Percentiles rank a stretch among this genome's conserved stretches.
These are phyloP conservation scores for Bryum argenteum DNA, from an alignment of 225 moss, liverwort and hornwort species.

Conservation along the genomic window DNA sequence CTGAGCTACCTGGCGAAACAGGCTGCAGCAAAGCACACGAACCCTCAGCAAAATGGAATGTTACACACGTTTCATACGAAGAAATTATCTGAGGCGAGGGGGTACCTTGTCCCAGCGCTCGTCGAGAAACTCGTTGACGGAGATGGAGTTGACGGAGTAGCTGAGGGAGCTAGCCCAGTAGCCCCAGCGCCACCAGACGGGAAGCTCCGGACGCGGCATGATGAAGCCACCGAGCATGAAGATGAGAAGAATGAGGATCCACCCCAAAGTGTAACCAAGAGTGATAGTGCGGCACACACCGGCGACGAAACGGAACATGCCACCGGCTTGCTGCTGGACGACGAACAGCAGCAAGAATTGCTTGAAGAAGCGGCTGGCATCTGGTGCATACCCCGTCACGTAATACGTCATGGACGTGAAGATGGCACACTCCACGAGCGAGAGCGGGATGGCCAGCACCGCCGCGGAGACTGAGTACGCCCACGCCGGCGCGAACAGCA, in stretches of 20 bases:
- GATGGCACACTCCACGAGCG: constrained; percentile 46
- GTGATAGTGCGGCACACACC: constrained; percentile 57
- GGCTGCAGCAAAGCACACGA: constrained; percentile 29
- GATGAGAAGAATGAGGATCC: constrained; percentile 42
- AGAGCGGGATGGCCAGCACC: constrained; percentile 64
- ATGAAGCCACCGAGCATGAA: constrained; percentile 69
- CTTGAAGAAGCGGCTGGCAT: constrained; percentile 61
- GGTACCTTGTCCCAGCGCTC: constrained; percentile 63
- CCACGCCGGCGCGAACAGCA: constrained; percentile 87
- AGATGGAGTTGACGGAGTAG: constrained; percentile 51
- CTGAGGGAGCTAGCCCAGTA: constrained; percentile 71
- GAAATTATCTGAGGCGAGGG: not conserved
- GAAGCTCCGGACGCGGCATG: constrained; percentile 48
- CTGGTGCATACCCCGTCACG: constrained; percentile 69
- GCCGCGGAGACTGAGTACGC: constrained; percentile 58
- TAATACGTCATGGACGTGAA: constrained; percentile 67
- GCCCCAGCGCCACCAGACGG: constrained; percentile 82
- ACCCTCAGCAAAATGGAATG: not conserved
- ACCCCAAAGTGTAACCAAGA: constrained; percentile 60
- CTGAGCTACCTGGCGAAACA: not conserved
- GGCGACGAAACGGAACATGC: constrained; percentile 64
- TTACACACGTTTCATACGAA: too few species aligned
- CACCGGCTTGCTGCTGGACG: constrained; percentile 56
- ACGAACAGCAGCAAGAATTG: constrained; percentile 51
- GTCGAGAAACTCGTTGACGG: constrained; percentile 60